Conservation (phyloP, 129 eudicot species). For the Escallonia rubra region DNA sequence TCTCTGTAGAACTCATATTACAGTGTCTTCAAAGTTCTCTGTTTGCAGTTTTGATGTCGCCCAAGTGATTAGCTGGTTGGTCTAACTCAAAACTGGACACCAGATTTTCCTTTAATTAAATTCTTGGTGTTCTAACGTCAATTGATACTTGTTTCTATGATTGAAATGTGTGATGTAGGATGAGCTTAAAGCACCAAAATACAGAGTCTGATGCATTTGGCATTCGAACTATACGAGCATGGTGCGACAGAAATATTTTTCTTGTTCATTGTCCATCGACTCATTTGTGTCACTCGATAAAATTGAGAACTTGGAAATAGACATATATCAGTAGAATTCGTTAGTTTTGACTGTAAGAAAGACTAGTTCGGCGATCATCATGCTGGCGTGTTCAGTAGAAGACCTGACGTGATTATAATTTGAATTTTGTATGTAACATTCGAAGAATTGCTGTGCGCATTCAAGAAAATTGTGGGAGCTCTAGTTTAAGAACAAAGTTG, state of each 20-base stretch:
- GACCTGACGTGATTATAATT: no score
- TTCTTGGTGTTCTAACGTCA: not conserved
- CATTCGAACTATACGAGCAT: slow-evolving; percentile 25
- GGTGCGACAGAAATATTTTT: slow-evolving; percentile 15
- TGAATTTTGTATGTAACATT: no score
- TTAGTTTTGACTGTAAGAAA: no score
- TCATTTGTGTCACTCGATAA: not conserved
- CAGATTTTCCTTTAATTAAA: not conserved
- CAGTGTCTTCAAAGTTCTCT: slow-evolving; percentile 62
- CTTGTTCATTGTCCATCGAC: not conserved
- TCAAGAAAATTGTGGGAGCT: no score
- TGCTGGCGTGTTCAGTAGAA: no score
- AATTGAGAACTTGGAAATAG: not conserved
- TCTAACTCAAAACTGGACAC: no score
- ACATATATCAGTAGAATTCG: not conserved
- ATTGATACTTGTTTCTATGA: not conserved
- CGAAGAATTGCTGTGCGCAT: no score
- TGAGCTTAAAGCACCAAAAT: slow-evolving; percentile 11
- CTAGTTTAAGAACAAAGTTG: no score
- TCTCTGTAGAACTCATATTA: slow-evolving; percentile 15
- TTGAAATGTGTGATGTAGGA: not conserved
- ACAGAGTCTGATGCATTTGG: slow-evolving; percentile 10
- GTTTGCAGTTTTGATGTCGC: slow-evolving; percentile 23
- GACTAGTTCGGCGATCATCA: no score
- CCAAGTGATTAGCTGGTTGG: no score